Evolutionary conservation across 2,329 filamentous ascomycete species (phyloP), one percentile per base, ranked within the genome.

Genomic region (Fusarium brevicatenulatum): DNA sequence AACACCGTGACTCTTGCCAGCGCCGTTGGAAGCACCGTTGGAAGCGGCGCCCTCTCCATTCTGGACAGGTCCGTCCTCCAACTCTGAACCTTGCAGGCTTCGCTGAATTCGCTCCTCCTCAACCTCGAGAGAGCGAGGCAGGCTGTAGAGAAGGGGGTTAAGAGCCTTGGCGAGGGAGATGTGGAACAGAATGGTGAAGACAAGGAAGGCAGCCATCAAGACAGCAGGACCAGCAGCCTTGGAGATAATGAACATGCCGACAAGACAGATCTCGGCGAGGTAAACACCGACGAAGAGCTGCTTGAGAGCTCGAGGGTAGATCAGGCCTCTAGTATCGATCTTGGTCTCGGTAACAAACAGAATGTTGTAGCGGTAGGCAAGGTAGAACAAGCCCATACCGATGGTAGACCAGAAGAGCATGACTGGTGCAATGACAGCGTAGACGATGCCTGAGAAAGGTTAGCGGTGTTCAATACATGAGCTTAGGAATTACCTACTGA

Each of bases 241-340:
- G 83, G 89, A 89, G 63, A 95, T 90, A 47, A 89, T 90, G 78
- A 97, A 96, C 42, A 97, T 87, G 58, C 94, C 94, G 70, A 97
- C 90, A 76, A 97, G 85, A 80, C 93, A 95, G 62, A 95, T 83
- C 76, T 95, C 91, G 2, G 91, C 89, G 19, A 97, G 84, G 81
- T 97, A 97, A 53, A 96, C 86, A 58, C 95, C 94, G 5, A 91
- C 89, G 47, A 95, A 90, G 37, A 96, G 88, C 70, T 98, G 95
- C 85, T 97, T 94, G 47, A 98, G 87, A 9, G 94, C 95, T 30
- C 94, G 92, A 3, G 94, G 92, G 79, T 97, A 98, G 77, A 94
- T 91, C 28, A 95, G 90, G 54, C 96, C 95, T 78, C 94, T 94
- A 53, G 95, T 97, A 79, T 98, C 95, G 71, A 97, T 91, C 70